Evolutionary conservation across 805 yeast genomes (phyloP).

Genomic region (Yamadazyma nakazawae): DNA sequence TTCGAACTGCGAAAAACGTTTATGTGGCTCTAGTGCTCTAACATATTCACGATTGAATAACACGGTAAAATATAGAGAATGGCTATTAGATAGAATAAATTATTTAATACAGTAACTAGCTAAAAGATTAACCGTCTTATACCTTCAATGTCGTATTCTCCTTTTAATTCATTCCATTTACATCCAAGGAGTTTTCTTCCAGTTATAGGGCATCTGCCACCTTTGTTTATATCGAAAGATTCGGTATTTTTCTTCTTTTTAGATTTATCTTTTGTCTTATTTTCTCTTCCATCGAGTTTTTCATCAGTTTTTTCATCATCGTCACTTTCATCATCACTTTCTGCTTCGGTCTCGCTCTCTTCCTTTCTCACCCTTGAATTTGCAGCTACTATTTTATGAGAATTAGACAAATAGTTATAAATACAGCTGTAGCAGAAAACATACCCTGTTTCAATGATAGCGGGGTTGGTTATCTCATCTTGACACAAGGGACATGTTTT

Average conservation of each 20-base stretch:
- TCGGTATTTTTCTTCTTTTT: conserved; percentile 2
- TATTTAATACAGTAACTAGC: neutral
- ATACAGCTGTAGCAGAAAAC: conserved; percentile 90
- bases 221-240: conserved; percentile 35
- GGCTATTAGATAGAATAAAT: neutral
- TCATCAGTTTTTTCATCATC: conserved; percentile 8
- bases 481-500: conserved; percentile 68
- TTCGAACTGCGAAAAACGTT: neutral
- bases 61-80: no score
- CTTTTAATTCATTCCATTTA: conserved; percentile 51
- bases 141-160: conserved; percentile 72
- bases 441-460: conserved; percentile 86
- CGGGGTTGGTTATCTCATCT: conserved; percentile 66
- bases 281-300: conserved; percentile 11
- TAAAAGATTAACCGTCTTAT: conserved; percentile 69
- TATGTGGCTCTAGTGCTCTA: neutral
- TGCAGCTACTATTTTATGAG: conserved; percentile 31
- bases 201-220: conserved; percentile 83
- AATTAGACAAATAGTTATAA: conserved; percentile 54
- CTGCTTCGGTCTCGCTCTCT: conserved; percentile 14
- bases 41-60: no score
- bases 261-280: conserved; percentile 8
- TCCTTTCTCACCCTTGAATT: conserved; percentile 9
- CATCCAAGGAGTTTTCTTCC: conserved; percentile 72
- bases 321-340: conserved; percentile 16